phyloP scores from a whole-genome alignment of 2,329 filamentous ascomycete genomes.

The Fusarium chuoi region DNA sequence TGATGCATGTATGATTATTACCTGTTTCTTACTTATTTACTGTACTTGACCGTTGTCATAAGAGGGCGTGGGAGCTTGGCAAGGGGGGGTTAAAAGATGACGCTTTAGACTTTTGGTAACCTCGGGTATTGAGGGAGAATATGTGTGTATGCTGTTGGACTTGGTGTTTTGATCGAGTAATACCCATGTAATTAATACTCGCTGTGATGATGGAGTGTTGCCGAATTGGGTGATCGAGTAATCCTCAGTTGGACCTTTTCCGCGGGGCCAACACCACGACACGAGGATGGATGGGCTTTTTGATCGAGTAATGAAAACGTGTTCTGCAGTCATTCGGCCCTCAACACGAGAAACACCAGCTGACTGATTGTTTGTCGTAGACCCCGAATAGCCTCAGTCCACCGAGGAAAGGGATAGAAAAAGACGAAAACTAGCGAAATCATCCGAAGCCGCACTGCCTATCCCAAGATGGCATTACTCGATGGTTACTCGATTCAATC shows the following conservation, averaged over 20 bases:
- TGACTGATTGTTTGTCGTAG: slow-evolving; percentile 3
- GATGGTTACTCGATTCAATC: slow-evolving; percentile 61
- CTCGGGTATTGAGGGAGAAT: background rate
- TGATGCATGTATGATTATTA: slow-evolving; percentile 40
- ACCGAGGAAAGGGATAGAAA: background rate
- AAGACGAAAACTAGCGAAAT: background rate
- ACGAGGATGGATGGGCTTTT: background rate
- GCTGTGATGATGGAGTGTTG: slow-evolving; percentile 15
- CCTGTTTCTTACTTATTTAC: slow-evolving; percentile 24
- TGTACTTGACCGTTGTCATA: slow-evolving; percentile 11
- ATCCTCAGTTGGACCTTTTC: slow-evolving; percentile 11
- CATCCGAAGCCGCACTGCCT: background rate
- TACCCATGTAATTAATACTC: background rate
- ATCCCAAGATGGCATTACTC: slow-evolving; percentile 48
- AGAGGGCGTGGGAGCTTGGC: slow-evolving; percentile 1
- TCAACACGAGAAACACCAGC: slow-evolving; percentile 13
- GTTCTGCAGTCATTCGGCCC: slow-evolving; percentile 10
- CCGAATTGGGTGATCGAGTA: slow-evolving; percentile 1
- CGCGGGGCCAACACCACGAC: slow-evolving; percentile 7
- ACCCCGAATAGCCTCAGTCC: slow-evolving; percentile 10
- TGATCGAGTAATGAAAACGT: slow-evolving; percentile 33
- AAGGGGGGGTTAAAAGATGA: background rate
- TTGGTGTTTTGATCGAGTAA: slow-evolving; percentile 33
- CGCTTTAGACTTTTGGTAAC: slow-evolving; percentile 11
- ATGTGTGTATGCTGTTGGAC: slow-evolving; percentile 1